Base-by-base conservation (phyloP, 208 protist genomes). In the Crithidia mellificae region DNA sequence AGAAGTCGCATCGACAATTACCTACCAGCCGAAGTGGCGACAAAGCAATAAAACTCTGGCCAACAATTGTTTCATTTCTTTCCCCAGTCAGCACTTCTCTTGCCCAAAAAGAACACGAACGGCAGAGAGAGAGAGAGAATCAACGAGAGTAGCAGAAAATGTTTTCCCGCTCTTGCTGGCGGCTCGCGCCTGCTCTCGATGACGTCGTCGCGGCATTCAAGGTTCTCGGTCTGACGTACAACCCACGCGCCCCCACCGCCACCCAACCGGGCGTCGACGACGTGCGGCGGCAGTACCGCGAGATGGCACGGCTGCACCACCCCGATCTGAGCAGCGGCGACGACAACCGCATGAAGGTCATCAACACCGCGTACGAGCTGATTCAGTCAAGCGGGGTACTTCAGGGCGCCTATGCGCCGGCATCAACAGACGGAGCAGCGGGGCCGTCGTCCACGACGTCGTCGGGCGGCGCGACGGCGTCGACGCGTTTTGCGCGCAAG, bases 351-450 rank as follows among this genome's bases (percentile, higher is more conserved):
- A 97, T 97, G 92, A 88, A 90, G 44, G 74, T 89, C 29, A 78
- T 97, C 65, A 97, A 97, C 79, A 90, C 87, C 25, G 90, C 92
- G 20, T 97, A 96, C 51, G 89, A 95, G 55, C 64, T 92, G 20
- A 79, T 97, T 41, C 90, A 95, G 69, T 72, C 80, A 0, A 88
- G 78, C 49, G 82, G 80, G 38, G 80, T 91, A 9, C 53, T 93
- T 17, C 74, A 77, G 22, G 68, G 63, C 11, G 65, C 27, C 17
- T 51, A 46, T 25, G 57, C 44, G 5, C 9, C 43, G 15, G 20
- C 32, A n/a, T n/a, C n/a, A n/a, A n/a, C 5, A 59, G 20, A 32
- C 25, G 44, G 19, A 32, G 30, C 30, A 46, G 51, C 14, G 20
- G 20, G 12, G 17, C 30, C 12, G 38, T 20, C 14, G 4, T n/a